Conservation (phyloP, 768 basidiomycete genomes). For the Chiua virens region DNA sequence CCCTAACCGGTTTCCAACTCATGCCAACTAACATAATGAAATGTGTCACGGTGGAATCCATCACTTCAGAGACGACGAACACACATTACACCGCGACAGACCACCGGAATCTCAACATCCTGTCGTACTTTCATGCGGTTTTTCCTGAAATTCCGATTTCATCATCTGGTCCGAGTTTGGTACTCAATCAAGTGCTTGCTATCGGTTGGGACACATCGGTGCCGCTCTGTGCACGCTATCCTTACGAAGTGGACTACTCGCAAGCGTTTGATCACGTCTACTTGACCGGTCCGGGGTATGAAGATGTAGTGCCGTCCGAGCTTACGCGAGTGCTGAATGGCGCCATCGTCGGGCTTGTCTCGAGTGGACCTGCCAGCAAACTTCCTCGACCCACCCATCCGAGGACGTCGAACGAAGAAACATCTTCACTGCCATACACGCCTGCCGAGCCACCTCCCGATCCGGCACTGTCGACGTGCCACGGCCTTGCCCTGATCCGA, state of each 20-base stretch:
- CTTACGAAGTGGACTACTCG: constrained; percentile 68
- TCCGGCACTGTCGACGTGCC: constrained; percentile 60
- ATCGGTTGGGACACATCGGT: constrained; percentile 62
- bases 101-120: constrained; percentile 61
- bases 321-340: constrained; percentile 74
- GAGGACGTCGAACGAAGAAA: neutral
- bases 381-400: neutral
- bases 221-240: constrained; percentile 67
- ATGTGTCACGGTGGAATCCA: constrained; percentile 36
- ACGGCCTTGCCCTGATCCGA: constrained; percentile 80
- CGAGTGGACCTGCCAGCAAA: constrained; percentile 2
- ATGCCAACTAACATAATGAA: neutral
- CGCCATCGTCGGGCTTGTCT: constrained; percentile 74
- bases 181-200: constrained; percentile 39
- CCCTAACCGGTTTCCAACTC: neutral
- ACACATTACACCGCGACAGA: constrained; percentile 52
- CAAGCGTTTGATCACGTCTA: constrained; percentile 62
- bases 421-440: constrained; percentile 49
- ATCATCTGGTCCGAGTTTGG: constrained; percentile 3
- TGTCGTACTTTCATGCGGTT: constrained; percentile 75
- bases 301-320: constrained; percentile 76
- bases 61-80: constrained; percentile 38
- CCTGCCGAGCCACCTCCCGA: constrained; percentile 56
- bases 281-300: constrained; percentile 70
- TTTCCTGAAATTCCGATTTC: constrained; percentile 33